Percentiles rank a stretch among this genome's conserved stretches.
These are phyloP conservation scores for Aspergillus oerlinghausenensis DNA, from an alignment of 2,329 filamentous ascomycete species.

Conservation along the genomic window DNA sequence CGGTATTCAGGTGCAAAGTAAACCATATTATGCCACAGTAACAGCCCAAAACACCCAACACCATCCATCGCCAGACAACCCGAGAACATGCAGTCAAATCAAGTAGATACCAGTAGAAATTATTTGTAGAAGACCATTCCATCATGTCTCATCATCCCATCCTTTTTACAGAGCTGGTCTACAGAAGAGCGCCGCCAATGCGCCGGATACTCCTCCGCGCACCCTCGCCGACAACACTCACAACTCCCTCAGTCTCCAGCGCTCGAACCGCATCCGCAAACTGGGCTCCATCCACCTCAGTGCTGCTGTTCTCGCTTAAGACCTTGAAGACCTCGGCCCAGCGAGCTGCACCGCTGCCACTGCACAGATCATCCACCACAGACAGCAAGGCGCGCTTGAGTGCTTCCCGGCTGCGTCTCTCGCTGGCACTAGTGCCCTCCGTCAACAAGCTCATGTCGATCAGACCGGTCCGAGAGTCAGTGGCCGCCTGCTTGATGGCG, in stretches of 20 bases:
- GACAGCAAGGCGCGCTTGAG: constrained; percentile 73
- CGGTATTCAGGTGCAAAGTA: neutral
- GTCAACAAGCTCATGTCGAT: constrained; percentile 97
- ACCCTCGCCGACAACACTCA: constrained; percentile 80
- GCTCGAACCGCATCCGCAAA: constrained; percentile 76
- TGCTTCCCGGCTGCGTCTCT: constrained; percentile 76
- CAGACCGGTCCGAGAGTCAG: constrained; percentile 79
- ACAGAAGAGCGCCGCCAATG: constrained; percentile 50
- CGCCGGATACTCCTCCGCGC: constrained; percentile 75
- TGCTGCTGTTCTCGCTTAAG: constrained; percentile 65
- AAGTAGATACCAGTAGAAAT: constrained; percentile 6
- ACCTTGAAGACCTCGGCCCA: constrained; percentile 73
- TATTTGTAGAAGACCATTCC: constrained; percentile 24
- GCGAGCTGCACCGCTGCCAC: constrained; percentile 61
- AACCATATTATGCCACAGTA: neutral
- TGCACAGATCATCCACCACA: constrained; percentile 75
- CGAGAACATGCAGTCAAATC: neutral
- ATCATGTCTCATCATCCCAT: constrained; percentile 24
- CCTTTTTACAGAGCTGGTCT: neutral
- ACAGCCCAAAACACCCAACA: constrained; percentile 12
- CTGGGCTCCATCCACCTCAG: constrained; percentile 69
- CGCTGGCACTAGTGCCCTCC: constrained; percentile 86
- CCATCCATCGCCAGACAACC: constrained; percentile 4
- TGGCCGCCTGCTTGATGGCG: constrained; percentile 95
- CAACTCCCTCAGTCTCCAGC: constrained; percentile 77